A percentile compares a stretch with the other conserved stretches of the same genome.
These are phyloP conservation scores for Mycena sp. DNA, from an alignment of 1,284 basidiomycete species.

Conservation along the genomic window DNA sequence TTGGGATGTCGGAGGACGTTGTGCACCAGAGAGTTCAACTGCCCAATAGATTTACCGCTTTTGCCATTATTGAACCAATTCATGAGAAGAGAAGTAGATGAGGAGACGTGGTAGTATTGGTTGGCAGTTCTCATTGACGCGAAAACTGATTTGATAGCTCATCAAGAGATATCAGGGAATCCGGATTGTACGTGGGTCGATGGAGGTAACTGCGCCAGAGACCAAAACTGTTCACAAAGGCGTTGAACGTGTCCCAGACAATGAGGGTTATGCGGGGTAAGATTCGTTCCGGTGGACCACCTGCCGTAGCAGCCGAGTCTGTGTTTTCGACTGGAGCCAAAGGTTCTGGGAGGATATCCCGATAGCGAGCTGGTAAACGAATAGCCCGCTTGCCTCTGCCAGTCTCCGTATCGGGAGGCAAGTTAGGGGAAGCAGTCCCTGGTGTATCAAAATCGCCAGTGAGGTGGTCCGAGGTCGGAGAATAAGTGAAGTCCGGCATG, in stretches of 20 bases:
- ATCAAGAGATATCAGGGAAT: neutral
- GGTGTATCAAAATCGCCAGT: too few species aligned
- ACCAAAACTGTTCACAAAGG: constrained; percentile 1
- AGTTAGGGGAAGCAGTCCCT: too few species aligned
- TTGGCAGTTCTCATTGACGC: too few species aligned
- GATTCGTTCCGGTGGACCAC: neutral
- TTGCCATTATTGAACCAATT: constrained; percentile 12
- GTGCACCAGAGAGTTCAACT: neutral
- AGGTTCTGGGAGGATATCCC: neutral
- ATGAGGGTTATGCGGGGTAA: constrained; percentile 3
- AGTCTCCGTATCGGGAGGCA: neutral
- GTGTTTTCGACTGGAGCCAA: neutral
- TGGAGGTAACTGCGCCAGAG: constrained; percentile 26
- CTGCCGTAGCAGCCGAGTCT: neutral
- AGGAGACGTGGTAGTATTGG: neutral
- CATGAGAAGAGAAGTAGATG: too few species aligned
- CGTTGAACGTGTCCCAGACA: constrained; percentile 13
- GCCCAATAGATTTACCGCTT: neutral
- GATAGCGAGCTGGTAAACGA: neutral
- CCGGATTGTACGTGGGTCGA: constrained; percentile 14
- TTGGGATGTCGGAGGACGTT: constrained; percentile 4
- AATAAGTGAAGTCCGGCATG: too few species aligned
- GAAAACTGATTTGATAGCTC: constrained; percentile 10
- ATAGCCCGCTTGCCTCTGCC: neutral
- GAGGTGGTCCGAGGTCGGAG: too few species aligned